phyloP scores from a whole-genome alignment of 352 stramenopile species.

The Phytophthora brassicae region DNA sequence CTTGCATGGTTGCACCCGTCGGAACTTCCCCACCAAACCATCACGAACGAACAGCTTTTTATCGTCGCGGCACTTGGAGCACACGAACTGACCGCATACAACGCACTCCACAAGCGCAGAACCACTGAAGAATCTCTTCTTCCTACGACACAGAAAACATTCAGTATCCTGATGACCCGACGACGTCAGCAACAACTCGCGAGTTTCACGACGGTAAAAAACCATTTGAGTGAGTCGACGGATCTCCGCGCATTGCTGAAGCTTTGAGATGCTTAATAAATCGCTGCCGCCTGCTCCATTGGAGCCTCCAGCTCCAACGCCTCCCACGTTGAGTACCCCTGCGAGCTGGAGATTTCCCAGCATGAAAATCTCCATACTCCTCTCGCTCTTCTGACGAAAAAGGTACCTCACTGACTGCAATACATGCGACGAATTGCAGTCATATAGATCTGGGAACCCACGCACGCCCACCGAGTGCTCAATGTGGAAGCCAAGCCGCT shows the following conservation, averaged over 20 bases:
- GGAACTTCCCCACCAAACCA: slow-evolving; percentile 26
- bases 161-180: slow-evolving; percentile 8
- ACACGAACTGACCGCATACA: slow-evolving; percentile 49
- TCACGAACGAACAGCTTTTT: slow-evolving; percentile 43
- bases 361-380: slow-evolving; percentile 30
- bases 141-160: slow-evolving; percentile 28
- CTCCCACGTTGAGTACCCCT: slow-evolving; percentile 6
- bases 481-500: slow-evolving; percentile 43
- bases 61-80: slow-evolving; percentile 46
- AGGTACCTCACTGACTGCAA: slow-evolving; percentile 32
- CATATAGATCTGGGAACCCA: slow-evolving; percentile 32
- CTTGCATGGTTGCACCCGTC: slow-evolving; percentile 39
- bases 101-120: slow-evolving; percentile 36
- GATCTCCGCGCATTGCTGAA: slow-evolving; percentile 36
- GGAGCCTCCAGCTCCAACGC: slow-evolving; percentile 6
- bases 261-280: slow-evolving; percentile 29
- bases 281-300: slow-evolving; percentile 1
- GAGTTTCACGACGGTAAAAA: slow-evolving; percentile 25
- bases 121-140: slow-evolving; percentile 44
- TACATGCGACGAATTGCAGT: slow-evolving; percentile 15
- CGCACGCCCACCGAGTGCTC: slow-evolving; percentile 39
- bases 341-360: slow-evolving; percentile 28
- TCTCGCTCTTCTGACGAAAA: slow-evolving; percentile 40
- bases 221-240: slow-evolving; percentile 44
- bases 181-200: slow-evolving; percentile 25